Base-by-base conservation (phyloP, 192 early-diverging fungal genomes). In the Dimargaris cristalligena region DNA sequence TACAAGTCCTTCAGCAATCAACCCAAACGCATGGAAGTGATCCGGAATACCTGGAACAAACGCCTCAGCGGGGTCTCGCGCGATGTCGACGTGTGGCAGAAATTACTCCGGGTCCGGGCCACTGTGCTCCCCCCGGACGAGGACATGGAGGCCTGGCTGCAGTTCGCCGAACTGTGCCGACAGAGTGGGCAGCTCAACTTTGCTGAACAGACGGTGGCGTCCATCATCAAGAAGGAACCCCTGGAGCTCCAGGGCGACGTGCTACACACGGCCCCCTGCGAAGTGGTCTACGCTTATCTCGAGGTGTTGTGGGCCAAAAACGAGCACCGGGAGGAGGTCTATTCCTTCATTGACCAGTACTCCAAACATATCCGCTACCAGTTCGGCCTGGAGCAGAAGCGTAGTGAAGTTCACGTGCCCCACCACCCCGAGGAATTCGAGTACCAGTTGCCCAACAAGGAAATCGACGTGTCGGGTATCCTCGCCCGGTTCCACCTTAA, bases 71-170 rank as follows among this genome's bases (percentile, higher is more conserved):
- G 91, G 0, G 86, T 87, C 66, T 90, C 93, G 63, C 74, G 88
- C 22, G 93, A 93, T 56, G 90, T 99, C 1, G 91, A 94, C 38
- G 85, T 96, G 47, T 99, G 95, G 95, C 90, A 92, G 64, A 73
- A 84, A 52, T 81, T 96, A 35, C 67, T 99, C 52, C 81, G 84
- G 34, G 87, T 99, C 41, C 82, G 87, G 25, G 78, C 86, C 11
- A 78, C 97, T 65, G 94, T 94, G 0, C 71, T 97, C 29, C 78
- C 87, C 0, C 95, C 95, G 11, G 77, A 83, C 48, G 85, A 92
- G 59, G 93, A 99, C 61, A 84, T 90, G 78, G 95, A 93, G 26
- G 88, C 88, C 76, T 91, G 88, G 79, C 90, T 94, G 64, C 92
- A 94, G 68, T 97, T 94, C 70, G 83, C 89, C 44, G 92, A 94